Conservation (phyloP, 768 basidiomycete genomes). For the Cystobasidium tubakii region DNA sequence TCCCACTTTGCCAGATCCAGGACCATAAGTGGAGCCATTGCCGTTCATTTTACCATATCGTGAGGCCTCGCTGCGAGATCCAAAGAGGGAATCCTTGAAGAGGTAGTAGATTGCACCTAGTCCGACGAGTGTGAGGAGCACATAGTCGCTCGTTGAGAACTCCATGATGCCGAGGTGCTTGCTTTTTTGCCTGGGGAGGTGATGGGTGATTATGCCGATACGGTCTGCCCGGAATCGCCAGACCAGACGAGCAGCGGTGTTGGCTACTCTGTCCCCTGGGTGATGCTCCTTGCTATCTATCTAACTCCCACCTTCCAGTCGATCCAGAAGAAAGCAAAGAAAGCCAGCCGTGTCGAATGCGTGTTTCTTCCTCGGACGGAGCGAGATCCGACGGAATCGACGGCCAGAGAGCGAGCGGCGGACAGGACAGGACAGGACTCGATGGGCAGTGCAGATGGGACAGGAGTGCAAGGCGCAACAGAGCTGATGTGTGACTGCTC, state of each 20-base stretch:
- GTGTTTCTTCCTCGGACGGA: neutral
- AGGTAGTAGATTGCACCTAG: constrained; percentile 71
- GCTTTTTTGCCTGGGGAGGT: neutral
- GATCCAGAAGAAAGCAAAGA: too few relatives aligned
- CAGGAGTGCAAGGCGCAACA: too few relatives aligned
- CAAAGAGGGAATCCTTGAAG: constrained; percentile 72
- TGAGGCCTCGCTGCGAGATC: constrained; percentile 61
- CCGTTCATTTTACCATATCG: constrained; percentile 52
- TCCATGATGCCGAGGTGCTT: neutral
- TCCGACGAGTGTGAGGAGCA: constrained; percentile 68
- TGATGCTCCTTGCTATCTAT: too few relatives aligned
- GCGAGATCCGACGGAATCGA: neutral
- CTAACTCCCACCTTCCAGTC: too few relatives aligned
- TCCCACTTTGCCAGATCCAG: constrained; percentile 30
- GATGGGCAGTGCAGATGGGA: too few relatives aligned
- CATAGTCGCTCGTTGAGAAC: constrained; percentile 57
- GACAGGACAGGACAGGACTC: too few relatives aligned
- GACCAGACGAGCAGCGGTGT: too few relatives aligned
- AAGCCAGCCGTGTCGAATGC: neutral
- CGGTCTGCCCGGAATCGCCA: too few relatives aligned
- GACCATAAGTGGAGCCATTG: constrained; percentile 24
- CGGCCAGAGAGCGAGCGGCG: neutral
- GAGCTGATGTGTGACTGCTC: too few relatives aligned
- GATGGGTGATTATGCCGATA: too few relatives aligned
- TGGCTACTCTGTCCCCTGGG: too few relatives aligned